These are phyloP conservation scores for Malassezia sp. DNA, from an alignment of 1,284 basidiomycete genomes.

Conservation along the genomic window DNA sequence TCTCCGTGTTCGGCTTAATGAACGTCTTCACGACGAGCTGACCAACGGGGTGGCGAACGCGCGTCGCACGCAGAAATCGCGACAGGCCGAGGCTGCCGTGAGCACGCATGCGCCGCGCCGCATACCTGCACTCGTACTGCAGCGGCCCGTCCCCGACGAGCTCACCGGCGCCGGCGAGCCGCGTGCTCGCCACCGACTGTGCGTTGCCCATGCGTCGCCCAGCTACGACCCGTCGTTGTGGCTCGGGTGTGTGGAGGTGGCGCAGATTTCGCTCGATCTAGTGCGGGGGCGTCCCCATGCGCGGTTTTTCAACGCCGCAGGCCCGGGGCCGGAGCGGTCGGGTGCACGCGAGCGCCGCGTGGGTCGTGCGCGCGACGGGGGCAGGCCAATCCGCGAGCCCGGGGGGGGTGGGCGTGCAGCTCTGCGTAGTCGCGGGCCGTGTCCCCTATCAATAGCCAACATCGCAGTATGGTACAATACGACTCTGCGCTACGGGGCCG, in stretches of 20 bases:
- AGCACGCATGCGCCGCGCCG: background rate
- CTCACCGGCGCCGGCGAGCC: constrained; percentile 9
- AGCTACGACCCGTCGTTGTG: no score
- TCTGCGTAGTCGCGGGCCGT: no score
- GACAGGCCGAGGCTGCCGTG: constrained; percentile 65
- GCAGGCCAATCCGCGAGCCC: background rate
- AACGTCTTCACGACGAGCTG: constrained; percentile 68
- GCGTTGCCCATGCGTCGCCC: constrained; percentile 9
- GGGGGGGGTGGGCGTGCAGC: background rate
- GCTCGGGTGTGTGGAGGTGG: no score
- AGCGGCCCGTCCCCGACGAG: constrained; percentile 1
- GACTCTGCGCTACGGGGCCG: no score
- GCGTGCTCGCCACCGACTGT: constrained; percentile 5
- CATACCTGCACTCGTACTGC: constrained; percentile 11
- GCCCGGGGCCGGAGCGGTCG: no score
- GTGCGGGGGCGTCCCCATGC: no score
- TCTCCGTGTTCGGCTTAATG: constrained; percentile 64
- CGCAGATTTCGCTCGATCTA: no score
- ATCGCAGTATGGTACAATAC: constrained; percentile 8
- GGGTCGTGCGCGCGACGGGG: no score
- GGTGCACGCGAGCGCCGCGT: no score
- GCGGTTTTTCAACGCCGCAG: no score
- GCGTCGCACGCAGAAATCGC: constrained; percentile 84
- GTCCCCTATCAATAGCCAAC: no score
- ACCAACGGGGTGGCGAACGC: constrained; percentile 61